Conservation (phyloP, 2,329 filamentous ascomycete species). For the Proliferodiscus dingleyae region DNA sequence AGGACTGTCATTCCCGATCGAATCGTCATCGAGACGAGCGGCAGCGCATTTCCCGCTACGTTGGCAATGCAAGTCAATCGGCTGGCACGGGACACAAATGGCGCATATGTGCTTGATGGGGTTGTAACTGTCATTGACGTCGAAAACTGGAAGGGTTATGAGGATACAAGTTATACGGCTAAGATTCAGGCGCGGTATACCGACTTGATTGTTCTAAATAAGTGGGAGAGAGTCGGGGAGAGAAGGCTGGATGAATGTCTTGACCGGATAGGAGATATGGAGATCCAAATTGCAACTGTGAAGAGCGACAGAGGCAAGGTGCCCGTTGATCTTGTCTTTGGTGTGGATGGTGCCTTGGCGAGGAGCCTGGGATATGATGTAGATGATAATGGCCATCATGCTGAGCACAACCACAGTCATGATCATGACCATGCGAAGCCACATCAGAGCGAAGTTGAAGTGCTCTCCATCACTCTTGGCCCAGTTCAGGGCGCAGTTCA, state of each 20-base stretch:
- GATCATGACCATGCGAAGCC: constrained; percentile 36
- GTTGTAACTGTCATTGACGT: constrained; percentile 70
- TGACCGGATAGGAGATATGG: constrained; percentile 63
- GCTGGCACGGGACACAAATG: constrained; percentile 48
- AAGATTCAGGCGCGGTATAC: constrained; percentile 69
- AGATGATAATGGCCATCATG: constrained; percentile 34
- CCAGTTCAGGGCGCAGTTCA: constrained; percentile 34
- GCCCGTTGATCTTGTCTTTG: constrained; percentile 74
- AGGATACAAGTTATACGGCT: constrained; percentile 65
- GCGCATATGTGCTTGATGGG: constrained; percentile 60
- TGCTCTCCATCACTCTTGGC: constrained; percentile 72
- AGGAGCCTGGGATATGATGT: constrained; percentile 43
- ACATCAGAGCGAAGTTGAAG: constrained; percentile 85
- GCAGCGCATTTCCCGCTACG: constrained; percentile 57
- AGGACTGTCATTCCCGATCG: constrained; percentile 60
- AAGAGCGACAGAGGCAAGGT: constrained; percentile 82
- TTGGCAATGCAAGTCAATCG: constrained; percentile 69
- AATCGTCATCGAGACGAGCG: constrained; percentile 90
- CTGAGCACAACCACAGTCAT: constrained; percentile 50
- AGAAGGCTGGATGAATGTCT: constrained; percentile 57
- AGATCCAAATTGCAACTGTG: constrained; percentile 65
- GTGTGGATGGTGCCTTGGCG: constrained; percentile 78
- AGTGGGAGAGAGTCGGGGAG: constrained; percentile 63
- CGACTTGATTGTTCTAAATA: constrained; percentile 68
- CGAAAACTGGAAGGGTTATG: constrained; percentile 72